A percentile compares a stretch with the other conserved stretches of the same genome.
Conservation (phyloP, 768 basidiomycete species). For the Kwoniella botswanensis region DNA sequence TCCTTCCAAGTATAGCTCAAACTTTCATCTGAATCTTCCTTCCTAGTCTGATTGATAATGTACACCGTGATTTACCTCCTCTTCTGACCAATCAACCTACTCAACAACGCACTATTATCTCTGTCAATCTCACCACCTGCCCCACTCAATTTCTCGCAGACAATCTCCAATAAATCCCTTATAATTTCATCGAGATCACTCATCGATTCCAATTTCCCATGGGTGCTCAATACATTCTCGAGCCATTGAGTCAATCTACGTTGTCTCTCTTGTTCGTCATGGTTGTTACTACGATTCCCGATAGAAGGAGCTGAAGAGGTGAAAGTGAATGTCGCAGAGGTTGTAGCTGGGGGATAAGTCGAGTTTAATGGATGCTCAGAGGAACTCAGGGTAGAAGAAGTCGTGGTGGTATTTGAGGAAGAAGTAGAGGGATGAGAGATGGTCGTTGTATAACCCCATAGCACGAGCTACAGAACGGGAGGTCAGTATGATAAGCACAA, state of each 20-base stretch:
- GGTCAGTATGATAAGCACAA: too few species aligned
- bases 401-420: not conserved
- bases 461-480: slow-evolving; percentile 16
- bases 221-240: slow-evolving; percentile 10
- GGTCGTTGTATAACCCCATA: slow-evolving; percentile 28
- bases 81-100: not conserved
- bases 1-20: too few species aligned
- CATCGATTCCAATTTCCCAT: slow-evolving; percentile 11
- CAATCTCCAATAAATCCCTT: slow-evolving; percentile 9
- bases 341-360: not conserved
- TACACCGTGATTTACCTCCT: slow-evolving; percentile 2
- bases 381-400: not conserved
- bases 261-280: slow-evolving; percentile 4
- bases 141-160: slow-evolving; percentile 4
- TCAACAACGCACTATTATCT: not conserved
- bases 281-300: not conserved
- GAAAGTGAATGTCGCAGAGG: not conserved
- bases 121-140: slow-evolving; percentile 7
- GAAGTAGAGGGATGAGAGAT: not conserved
- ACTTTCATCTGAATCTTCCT: too few species aligned
- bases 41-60: too few species aligned
- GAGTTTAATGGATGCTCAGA: not conserved
- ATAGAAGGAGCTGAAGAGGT: not conserved
- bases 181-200: slow-evolving; percentile 2
- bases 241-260: slow-evolving; percentile 15